Base-by-base conservation (phyloP, 371 early-diverging fungal species). In the Apophysomyces elegans region DNA sequence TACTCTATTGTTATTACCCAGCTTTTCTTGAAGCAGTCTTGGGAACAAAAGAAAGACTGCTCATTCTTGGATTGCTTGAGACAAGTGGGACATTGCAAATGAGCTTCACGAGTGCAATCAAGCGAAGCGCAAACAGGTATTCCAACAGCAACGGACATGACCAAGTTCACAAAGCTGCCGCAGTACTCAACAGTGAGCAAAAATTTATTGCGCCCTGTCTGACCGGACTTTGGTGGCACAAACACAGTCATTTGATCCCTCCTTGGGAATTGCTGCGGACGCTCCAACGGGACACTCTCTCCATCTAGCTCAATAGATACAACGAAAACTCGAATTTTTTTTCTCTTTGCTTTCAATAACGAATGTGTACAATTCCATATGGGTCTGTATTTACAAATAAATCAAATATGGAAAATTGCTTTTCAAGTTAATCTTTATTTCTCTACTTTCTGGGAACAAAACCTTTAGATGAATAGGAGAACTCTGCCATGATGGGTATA, bases 61-160 rank as follows among this genome's bases (percentile, higher is more conserved):
- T 69, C 70, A 5, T 71, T 67, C 38, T 94, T 83, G 36, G 74
- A 77, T 18, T 90, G 81, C 75, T 95, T 95, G n/a, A 91, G 60
- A 72, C 97, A 96, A 5, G 90, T 93, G 16, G 97, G 97, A 69
- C 97, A 96, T 66, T 91, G 90, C 32, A 96, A 79, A 59, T 85
- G 83, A 5, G 96, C 93, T 3, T 86, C 80, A 62, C 92, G 90
- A n/a, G 66, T 75, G 77, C 96, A 96, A 16, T 84, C 86, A 12
- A 70, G 41, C 14, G 77, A 65, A 18, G 74, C 67, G 65, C 77
- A 77, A 16, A 63, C 59, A 26, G 61, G 37, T 14, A 37, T 26
- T 13, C 38, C 62, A 16, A 54, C 62, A 21, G 38, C 21, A 26
- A 36, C 16, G 12, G 62, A 14, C 62, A 62, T 62, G 54, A 13